phyloP scores from a whole-genome alignment of 2,329 filamentous ascomycete species.

The Clarireedia paspali region DNA sequence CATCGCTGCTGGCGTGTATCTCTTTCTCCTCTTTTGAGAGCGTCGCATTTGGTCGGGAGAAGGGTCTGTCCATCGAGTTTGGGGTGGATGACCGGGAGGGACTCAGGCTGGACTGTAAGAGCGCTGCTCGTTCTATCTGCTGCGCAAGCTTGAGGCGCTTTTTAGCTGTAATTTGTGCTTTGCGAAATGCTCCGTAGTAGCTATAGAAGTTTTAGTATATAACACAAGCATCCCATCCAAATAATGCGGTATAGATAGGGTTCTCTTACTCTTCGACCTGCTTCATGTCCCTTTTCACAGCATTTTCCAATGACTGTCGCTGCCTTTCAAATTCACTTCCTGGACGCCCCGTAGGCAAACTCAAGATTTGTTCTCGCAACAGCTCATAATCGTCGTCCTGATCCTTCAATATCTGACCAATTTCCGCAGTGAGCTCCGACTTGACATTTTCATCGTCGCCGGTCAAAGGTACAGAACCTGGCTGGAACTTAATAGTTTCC shows the following conservation, averaged over 20 bases:
- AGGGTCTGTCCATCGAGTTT: slow-evolving; percentile 31
- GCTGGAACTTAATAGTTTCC: slow-evolving; percentile 48
- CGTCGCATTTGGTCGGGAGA: slow-evolving; percentile 13
- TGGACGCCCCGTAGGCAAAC: slow-evolving; percentile 42
- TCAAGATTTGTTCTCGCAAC: slow-evolving; percentile 65
- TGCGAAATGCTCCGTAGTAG: slow-evolving; percentile 56
- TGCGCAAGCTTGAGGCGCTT: slow-evolving; percentile 66
- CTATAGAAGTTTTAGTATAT: slow-evolving; percentile 7
- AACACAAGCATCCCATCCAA: too few species aligned
- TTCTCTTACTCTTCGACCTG: slow-evolving; percentile 62
- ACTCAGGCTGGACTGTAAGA: slow-evolving; percentile 48
- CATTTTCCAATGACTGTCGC: slow-evolving; percentile 57
- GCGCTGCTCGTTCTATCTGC: slow-evolving; percentile 65
- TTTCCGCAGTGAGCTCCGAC: slow-evolving; percentile 71
- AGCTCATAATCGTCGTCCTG: slow-evolving; percentile 80
- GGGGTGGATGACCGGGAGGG: slow-evolving; percentile 24
- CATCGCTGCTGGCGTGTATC: slow-evolving; percentile 69
- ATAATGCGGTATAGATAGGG: too few species aligned
- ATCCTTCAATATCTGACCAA: slow-evolving; percentile 68
- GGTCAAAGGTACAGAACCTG: slow-evolving; percentile 47
- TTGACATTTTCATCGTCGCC: slow-evolving; percentile 42
- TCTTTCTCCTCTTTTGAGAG: slow-evolving; percentile 58
- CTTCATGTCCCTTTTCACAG: slow-evolving; percentile 56
- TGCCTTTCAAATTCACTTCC: slow-evolving; percentile 52
- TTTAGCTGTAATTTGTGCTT: slow-evolving; percentile 74